A percentile compares a stretch with the other conserved stretches of the same genome.
phyloP scores from a whole-genome alignment of 106 monocot species.

The Alisma plantagoaquatica region DNA sequence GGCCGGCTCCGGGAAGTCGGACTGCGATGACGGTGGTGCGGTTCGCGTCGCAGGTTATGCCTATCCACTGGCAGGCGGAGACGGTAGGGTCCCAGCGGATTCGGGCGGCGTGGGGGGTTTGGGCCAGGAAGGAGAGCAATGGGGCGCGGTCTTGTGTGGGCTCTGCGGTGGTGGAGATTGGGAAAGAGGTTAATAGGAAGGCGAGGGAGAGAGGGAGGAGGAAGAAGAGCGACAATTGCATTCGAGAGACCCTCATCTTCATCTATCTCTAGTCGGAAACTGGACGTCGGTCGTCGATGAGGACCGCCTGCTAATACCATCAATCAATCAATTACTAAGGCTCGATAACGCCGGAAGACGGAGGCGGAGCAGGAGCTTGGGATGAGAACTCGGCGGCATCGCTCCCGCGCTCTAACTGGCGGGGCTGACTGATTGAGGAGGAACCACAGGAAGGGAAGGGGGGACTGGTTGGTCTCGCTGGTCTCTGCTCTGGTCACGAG shows the following conservation, averaged over 20 bases:
- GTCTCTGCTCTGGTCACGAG: no score
- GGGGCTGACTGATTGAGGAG: no score
- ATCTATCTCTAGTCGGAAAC: no score
- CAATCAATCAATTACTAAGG: no score
- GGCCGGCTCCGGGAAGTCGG: conserved; percentile 65
- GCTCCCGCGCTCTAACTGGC: no score
- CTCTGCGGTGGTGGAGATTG: conserved; percentile 19
- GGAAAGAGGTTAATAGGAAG: background rate
- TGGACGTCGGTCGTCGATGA: background rate
- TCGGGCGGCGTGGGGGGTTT: conserved; percentile 29
- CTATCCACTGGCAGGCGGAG: conserved; percentile 51
- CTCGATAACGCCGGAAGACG: no score
- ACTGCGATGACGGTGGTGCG: conserved; percentile 28
- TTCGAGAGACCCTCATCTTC: background rate
- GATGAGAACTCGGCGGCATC: no score
- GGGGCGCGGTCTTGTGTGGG: conserved; percentile 22
- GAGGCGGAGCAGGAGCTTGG: no score
- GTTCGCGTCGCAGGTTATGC: conserved; percentile 42
- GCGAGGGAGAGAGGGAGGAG: background rate
- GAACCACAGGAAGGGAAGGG: no score
- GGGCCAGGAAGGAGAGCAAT: conserved; percentile 35
- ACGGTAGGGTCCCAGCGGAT: conserved; percentile 31
- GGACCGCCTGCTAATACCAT: no score
- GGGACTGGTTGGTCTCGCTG: no score
- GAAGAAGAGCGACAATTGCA: background rate